These are phyloP conservation scores for Rhodotorula diobovata DNA, from an alignment of 768 basidiomycete species.

Conservation along the genomic window DNA sequence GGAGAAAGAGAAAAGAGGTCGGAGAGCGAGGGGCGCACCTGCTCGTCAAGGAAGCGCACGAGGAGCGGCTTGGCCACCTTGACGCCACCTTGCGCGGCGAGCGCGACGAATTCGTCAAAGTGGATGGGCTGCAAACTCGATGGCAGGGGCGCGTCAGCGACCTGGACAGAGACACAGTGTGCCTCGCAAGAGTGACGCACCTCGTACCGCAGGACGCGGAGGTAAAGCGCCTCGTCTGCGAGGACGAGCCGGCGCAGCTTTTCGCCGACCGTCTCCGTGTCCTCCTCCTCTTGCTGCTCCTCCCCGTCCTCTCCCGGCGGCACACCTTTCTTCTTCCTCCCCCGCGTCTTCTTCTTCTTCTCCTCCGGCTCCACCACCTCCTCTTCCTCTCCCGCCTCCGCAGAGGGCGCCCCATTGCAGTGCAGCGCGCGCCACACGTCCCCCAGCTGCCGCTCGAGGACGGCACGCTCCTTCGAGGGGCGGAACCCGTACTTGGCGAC, in stretches of 20 bases:
- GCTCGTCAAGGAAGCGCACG: slow-evolving; percentile 34
- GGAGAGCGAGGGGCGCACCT: neutral
- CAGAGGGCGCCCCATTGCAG: too few species aligned
- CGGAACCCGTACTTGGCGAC: slow-evolving; percentile 30
- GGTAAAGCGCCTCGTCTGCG: slow-evolving; percentile 22
- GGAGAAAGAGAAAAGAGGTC: too few species aligned
- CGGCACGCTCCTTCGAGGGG: slow-evolving; percentile 21
- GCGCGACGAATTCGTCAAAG: slow-evolving; percentile 27
- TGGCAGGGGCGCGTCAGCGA: too few species aligned
- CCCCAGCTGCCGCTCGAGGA: slow-evolving; percentile 29
- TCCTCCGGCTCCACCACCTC: neutral
- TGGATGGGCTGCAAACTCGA: slow-evolving; percentile 22
- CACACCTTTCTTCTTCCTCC: neutral
- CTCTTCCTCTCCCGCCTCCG: neutral
- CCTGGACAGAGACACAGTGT: neutral
- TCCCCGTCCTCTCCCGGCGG: neutral
- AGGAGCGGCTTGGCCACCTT: slow-evolving; percentile 27
- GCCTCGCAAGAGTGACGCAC: neutral
- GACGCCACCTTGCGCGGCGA: slow-evolving; percentile 15
- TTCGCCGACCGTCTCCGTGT: slow-evolving; percentile 20
- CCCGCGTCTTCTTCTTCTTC: neutral
- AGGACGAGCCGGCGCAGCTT: slow-evolving; percentile 24
- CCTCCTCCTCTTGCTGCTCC: neutral
- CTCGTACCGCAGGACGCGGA: slow-evolving; percentile 36
- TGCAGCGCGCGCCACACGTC: slow-evolving; percentile 32